These are phyloP conservation scores for Xerocomellus dryophilus DNA, from an alignment of 768 basidiomycete species.

Conservation along the genomic window DNA sequence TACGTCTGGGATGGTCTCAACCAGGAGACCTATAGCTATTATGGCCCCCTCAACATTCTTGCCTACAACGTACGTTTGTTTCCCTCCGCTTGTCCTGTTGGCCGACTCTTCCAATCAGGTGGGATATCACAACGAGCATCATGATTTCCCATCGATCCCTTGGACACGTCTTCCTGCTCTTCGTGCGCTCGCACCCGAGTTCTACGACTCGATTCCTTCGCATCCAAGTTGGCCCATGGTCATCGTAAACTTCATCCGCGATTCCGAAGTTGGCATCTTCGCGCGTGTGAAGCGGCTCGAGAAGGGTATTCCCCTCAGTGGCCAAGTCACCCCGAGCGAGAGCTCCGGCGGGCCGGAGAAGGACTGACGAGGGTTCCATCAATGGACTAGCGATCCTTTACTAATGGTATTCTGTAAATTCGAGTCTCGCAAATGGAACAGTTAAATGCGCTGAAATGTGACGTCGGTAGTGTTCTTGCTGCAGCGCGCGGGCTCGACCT, in stretches of 20 bases:
- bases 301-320: slow-evolving; percentile 33
- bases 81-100: neutral
- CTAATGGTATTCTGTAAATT: slow-evolving; percentile 3
- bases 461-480: no score
- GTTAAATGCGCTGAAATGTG: no score
- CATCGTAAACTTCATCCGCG: slow-evolving; percentile 89
- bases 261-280: slow-evolving; percentile 84
- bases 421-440: no score
- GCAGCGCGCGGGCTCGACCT: no score
- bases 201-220: slow-evolving; percentile 82
- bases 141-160: slow-evolving; percentile 94
- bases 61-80: slow-evolving; percentile 82
- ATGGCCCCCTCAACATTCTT: slow-evolving; percentile 83
- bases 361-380: slow-evolving; percentile 11
- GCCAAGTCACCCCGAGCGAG: slow-evolving; percentile 14
- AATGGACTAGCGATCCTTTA: slow-evolving; percentile 5
- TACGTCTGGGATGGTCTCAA: slow-evolving; percentile 89
- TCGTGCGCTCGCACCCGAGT: slow-evolving; percentile 81
- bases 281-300: slow-evolving; percentile 75
- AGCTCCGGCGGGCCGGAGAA: slow-evolving; percentile 9
- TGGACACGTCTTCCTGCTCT: slow-evolving; percentile 92
- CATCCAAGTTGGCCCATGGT: slow-evolving; percentile 97
- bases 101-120: slow-evolving; percentile 48
- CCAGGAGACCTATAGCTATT: slow-evolving; percentile 97
- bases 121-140: slow-evolving; percentile 99